Base-by-base conservation (phyloP, 495 filamentous ascomycete species). In the Saxispiralis lemnorum region DNA sequence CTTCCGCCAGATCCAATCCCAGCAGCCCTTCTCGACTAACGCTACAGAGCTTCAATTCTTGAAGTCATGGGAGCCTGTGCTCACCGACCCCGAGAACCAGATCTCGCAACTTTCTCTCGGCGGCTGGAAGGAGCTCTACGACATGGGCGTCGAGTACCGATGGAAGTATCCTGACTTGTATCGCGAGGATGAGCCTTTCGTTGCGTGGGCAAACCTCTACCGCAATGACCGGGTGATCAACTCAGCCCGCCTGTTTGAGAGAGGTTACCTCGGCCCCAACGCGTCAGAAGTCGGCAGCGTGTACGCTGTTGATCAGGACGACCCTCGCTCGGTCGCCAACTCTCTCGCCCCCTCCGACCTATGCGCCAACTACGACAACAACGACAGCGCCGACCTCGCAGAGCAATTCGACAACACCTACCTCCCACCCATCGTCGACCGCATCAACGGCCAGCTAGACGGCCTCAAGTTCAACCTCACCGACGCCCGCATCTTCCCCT, bases 191-290 rank as follows among this genome's bases (percentile, higher is more conserved):
- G 64, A 63, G 12, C 63, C 63, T 0, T 75, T 75, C 58, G 52
- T 63, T 6, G 56, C 70, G 9, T 77, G 72, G 72, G 67, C 68
- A 5, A 77, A 77, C 48, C 63, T 70, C 38, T 75, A 74, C 50
- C 38, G 41, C 17, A 60, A 64, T 33, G 35, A 41, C 10, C 61
- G 62, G 9, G 67, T 70, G 5, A 63, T 75, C 41, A 56, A 72
- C 56, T 65, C 68, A 50, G 65, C 71, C 21, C 57, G 65, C 35
- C 64, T 70, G 42, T 75, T 75, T 48, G 60, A 68, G 31, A 59
- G 64, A 11, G 71, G 71, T 14, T 75, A 69, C 45, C 56, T 75
- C 2, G 69, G 68, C 9, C 57, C 63, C 15, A 62, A 62, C 38
- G 64, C 70, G 9, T 57, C 65, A 0, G 45, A 45, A 11, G 38